These are phyloP conservation scores for Puccinia triticina DNA, from an alignment of 1,284 basidiomycete species.

Conservation along the genomic window DNA sequence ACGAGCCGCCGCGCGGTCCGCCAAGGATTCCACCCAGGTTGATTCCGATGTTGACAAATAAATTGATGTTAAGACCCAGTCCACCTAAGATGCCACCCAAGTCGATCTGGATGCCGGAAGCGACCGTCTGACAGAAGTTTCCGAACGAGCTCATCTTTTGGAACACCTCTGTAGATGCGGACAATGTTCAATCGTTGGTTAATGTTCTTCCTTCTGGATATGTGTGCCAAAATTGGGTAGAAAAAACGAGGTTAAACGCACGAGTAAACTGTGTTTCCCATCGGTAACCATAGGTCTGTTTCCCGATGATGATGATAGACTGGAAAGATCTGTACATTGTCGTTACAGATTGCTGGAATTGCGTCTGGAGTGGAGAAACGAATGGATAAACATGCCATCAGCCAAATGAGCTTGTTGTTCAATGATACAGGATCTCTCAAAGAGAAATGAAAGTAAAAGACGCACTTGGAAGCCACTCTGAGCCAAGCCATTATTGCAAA, in stretches of 20 bases:
- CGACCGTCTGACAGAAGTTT: background rate
- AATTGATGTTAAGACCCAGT: background rate
- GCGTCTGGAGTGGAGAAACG: background rate
- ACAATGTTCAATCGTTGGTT: background rate
- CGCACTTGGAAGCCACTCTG: background rate
- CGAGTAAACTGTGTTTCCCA: background rate
- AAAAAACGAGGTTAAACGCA: background rate
- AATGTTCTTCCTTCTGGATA: background rate
- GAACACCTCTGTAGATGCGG: background rate
- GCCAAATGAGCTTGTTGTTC: background rate
- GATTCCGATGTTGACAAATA: background rate
- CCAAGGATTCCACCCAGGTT: background rate
- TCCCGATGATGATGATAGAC: background rate
- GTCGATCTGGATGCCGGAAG: background rate
- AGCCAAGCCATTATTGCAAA: background rate
- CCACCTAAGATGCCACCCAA: background rate
- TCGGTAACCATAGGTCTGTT: background rate
- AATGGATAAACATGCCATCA: background rate
- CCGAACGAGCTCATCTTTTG: constrained; percentile 12
- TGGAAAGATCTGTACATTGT: constrained; percentile 10
- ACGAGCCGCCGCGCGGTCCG: background rate
- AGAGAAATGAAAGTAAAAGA: background rate
- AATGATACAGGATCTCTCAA: background rate
- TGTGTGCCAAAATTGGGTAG: background rate
- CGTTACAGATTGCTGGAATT: constrained; percentile 6